These are phyloP conservation scores for Mucor indicus DNA, from an alignment of 371 early-diverging fungal species.

Conservation along the genomic window DNA sequence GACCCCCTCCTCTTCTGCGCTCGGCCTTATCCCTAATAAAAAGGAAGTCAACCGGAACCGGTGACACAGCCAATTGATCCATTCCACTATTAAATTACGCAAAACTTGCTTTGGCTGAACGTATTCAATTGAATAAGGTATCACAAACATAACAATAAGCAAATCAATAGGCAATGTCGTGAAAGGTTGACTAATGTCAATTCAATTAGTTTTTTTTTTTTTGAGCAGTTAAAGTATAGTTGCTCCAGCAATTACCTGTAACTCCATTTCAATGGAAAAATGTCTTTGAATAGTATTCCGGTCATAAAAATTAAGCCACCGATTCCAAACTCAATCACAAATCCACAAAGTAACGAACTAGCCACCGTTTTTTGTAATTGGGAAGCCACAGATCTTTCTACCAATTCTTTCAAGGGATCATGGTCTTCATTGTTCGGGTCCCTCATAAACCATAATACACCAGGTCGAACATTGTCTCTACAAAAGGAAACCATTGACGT, in stretches of 20 bases:
- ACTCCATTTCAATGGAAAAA: conserved; percentile 48
- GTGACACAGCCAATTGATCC: conserved; percentile 62
- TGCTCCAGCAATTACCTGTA: conserved; percentile 23
- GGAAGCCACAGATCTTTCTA: conserved; percentile 66
- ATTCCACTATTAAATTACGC: conserved; percentile 38
- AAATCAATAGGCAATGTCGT: conserved; percentile 75
- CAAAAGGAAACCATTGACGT: conserved; percentile 73
- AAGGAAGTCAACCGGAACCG: conserved; percentile 70
- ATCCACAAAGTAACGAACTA: conserved; percentile 74
- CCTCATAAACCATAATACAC: conserved; percentile 93
- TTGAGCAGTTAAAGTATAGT: neutral
- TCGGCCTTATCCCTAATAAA: conserved; percentile 65
- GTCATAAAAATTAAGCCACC: conserved; percentile 52
- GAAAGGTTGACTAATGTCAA: conserved; percentile 48
- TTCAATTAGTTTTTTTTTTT: neutral
- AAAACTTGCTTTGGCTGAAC: conserved; percentile 47
- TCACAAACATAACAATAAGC: conserved; percentile 61
- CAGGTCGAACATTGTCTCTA: conserved; percentile 80
- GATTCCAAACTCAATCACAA: conserved; percentile 64
- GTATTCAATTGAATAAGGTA: conserved; percentile 55
- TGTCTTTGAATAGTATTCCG: conserved; percentile 15
- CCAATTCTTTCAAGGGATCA: conserved; percentile 84
- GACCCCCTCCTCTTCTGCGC: conserved; percentile 60
- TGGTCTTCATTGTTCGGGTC: conserved; percentile 92
- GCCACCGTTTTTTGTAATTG: conserved; percentile 77